A percentile compares a stretch with the other conserved stretches of the same genome.
Evolutionary conservation across 805 yeast species (phyloP).

Genomic region (Metschnikowia anglica): DNA sequence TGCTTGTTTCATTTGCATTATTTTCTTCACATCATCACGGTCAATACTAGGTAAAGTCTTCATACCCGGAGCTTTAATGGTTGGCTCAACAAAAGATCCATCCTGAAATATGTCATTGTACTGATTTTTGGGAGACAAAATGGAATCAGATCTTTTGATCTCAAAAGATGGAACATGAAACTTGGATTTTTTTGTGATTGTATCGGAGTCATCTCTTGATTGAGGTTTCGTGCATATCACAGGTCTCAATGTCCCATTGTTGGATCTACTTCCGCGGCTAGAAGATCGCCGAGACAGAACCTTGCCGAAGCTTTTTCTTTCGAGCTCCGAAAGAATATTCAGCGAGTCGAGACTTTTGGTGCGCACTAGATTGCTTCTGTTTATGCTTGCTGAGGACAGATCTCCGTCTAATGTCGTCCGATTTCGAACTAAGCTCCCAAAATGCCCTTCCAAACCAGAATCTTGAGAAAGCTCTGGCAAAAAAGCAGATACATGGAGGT

Average conservation of each 20-base stretch:
- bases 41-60: slow-evolving; percentile 51
- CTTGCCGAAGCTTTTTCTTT: not conserved
- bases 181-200: slow-evolving; percentile 22
- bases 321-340: slow-evolving; percentile 28
- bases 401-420: not conserved
- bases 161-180: slow-evolving; percentile 45
- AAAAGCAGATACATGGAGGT: slow-evolving; percentile 39
- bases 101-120: slow-evolving; percentile 43
- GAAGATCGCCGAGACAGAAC: not conserved
- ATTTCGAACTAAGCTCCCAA: slow-evolving; percentile 28
- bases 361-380: not conserved
- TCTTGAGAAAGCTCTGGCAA: slow-evolving; percentile 50
- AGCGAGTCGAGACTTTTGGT: slow-evolving; percentile 29
- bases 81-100: slow-evolving; percentile 26
- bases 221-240: not conserved
- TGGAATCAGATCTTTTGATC: slow-evolving; percentile 37
- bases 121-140: slow-evolving; percentile 35
- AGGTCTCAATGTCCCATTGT: slow-evolving; percentile 10
- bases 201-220: not conserved
- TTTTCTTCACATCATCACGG: slow-evolving; percentile 42
- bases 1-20: slow-evolving; percentile 33
- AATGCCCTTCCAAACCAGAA: slow-evolving; percentile 49
- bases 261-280: slow-evolving; percentile 3
- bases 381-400: not conserved
- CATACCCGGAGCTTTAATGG: slow-evolving; percentile 47